A percentile compares a stretch with the other conserved stretches of the same genome.
phyloP scores from a whole-genome alignment of 345 rosid species.

The Populus pruinosa region DNA sequence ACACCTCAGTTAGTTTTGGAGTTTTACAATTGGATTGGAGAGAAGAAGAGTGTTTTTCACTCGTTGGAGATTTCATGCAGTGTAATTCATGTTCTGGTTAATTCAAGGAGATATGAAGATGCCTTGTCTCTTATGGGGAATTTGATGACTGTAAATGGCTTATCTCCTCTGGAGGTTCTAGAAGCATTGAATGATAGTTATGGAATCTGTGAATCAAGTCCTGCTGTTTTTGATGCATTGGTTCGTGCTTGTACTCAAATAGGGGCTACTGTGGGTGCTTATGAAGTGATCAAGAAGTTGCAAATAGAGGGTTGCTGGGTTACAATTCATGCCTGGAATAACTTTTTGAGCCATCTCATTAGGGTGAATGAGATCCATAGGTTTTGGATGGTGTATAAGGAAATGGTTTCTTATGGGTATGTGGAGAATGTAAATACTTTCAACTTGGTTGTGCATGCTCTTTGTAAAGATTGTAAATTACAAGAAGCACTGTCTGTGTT shows the following conservation, averaged over 20 bases:
- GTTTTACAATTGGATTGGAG: constrained; percentile 51
- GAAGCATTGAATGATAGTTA: constrained; percentile 44
- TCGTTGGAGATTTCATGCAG: constrained; percentile 42
- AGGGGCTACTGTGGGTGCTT: constrained; percentile 46
- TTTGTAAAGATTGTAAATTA: constrained; percentile 46
- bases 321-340: constrained; percentile 64
- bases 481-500: constrained; percentile 47
- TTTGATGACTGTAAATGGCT: constrained; percentile 37
- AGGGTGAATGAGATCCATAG: constrained; percentile 44
- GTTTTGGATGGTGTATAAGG: constrained; percentile 55
- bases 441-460: constrained; percentile 59
- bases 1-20: constrained; percentile 57
- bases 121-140: constrained; percentile 41
- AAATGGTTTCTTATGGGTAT: constrained; percentile 48
- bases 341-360: constrained; percentile 58
- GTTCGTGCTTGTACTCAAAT: constrained; percentile 57
- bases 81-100: constrained; percentile 51
- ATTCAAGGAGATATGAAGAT: constrained; percentile 45
- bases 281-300: constrained; percentile 44
- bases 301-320: constrained; percentile 38
- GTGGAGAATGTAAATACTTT: constrained; percentile 56
- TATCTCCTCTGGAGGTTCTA: constrained; percentile 42
- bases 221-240: constrained; percentile 58
- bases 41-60: constrained; percentile 19
- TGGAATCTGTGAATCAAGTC: constrained; percentile 34